phyloP scores from a whole-genome alignment of 2,329 filamentous ascomycete genomes.

The Pseudofabraea citricarpa region DNA sequence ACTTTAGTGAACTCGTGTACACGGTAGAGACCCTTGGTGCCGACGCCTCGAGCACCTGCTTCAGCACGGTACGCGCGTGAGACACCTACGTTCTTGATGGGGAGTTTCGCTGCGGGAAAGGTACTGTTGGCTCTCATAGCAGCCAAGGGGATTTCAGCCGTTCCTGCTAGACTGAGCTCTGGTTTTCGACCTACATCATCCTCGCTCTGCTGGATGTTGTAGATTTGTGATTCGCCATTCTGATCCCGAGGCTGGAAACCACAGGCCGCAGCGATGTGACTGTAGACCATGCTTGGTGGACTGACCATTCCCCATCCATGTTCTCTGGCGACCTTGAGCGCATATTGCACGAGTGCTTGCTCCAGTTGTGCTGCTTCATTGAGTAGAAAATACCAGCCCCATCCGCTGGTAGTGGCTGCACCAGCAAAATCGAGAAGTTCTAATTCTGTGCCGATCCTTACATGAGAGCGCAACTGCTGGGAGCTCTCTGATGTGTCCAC shows the following conservation, averaged over 20 bases:
- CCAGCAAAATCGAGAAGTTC: conserved; percentile 84
- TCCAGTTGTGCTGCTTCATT: conserved; percentile 91
- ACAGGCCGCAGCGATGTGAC: conserved; percentile 83
- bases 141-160: conserved; percentile 91
- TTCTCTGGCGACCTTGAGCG: conserved; percentile 66
- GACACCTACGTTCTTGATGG: conserved; percentile 74
- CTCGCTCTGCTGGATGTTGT: conserved; percentile 64
- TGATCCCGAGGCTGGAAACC: conserved; percentile 92
- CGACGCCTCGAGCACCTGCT: conserved; percentile 81
- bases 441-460: conserved; percentile 81
- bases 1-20: conserved; percentile 99
- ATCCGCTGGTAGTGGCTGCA: conserved; percentile 78
- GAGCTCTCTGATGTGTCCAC: conserved; percentile 27
- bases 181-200: conserved; percentile 61
- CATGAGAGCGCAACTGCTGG: conserved; percentile 64
- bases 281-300: conserved; percentile 87
- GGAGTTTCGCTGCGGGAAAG: conserved; percentile 61
- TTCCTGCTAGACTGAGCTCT: conserved; percentile 74
- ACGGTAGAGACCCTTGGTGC: conserved; percentile 91
- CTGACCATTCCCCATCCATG: conserved; percentile 76
- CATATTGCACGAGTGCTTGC: conserved; percentile 86
- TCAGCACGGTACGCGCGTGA: conserved; percentile 96
- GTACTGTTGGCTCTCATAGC: conserved; percentile 77
- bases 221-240: conserved; percentile 88
- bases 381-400: conserved; percentile 97